Conservation (phyloP, 768 basidiomycete genomes). For the Mycena albidolilacea region DNA sequence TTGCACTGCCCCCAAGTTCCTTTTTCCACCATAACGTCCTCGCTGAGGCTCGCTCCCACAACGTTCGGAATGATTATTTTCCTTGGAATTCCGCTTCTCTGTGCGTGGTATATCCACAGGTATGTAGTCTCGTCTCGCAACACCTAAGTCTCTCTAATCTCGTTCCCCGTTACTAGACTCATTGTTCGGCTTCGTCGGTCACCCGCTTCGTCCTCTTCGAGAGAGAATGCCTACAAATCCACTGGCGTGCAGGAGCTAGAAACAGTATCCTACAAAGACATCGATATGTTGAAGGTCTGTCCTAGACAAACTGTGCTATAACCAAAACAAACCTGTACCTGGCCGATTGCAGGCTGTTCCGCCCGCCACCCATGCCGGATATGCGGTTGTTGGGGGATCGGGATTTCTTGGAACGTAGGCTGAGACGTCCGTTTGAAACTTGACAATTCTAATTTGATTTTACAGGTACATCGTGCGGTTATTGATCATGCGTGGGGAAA, state of each 20-base stretch:
- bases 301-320: neutral
- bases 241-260: slow-evolving; percentile 37
- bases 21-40: too few relatives aligned
- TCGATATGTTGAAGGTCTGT: slow-evolving; percentile 45
- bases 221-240: slow-evolving; percentile 25
- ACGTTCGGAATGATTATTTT: neutral
- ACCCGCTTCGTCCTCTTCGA: slow-evolving; percentile 17
- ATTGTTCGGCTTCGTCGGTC: slow-evolving; percentile 28
- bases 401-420: slow-evolving; percentile 51
- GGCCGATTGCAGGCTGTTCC: slow-evolving; percentile 36
- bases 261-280: slow-evolving; percentile 45
- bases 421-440: neutral
- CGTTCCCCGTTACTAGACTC: slow-evolving; percentile 2
- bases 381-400: slow-evolving; percentile 51
- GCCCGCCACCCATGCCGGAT: slow-evolving; percentile 44
- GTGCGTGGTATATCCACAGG: slow-evolving; percentile 24
- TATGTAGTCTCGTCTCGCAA: too few relatives aligned
- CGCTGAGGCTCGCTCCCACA: neutral
- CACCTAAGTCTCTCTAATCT: too few relatives aligned
- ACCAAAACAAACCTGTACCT: neutral
- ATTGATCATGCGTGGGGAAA: slow-evolving; percentile 53
- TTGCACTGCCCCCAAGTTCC: neutral
- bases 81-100: neutral
- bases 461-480: slow-evolving; percentile 51
- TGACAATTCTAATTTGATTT: neutral